Conservation (phyloP, 352 stramenopile species). For the Aphanomyces cochlioides region DNA sequence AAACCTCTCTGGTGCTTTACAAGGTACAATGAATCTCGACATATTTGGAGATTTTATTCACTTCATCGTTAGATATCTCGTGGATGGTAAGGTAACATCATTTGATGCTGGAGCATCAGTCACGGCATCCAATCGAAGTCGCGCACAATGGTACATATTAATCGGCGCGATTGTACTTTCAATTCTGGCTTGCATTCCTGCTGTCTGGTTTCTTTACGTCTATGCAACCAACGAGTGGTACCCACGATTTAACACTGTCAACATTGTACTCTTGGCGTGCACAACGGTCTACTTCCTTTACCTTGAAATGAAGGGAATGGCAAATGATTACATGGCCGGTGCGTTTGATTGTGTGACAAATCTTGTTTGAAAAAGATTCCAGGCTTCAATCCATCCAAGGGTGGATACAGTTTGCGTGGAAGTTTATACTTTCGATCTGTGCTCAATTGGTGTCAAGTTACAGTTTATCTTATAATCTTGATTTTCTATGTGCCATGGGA, state of each 20-base stretch:
- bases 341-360: background rate
- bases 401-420: too few species aligned
- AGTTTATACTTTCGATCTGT: slow-evolving; percentile 8
- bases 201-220: background rate
- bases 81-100: background rate
- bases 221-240: background rate
- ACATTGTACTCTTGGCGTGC: background rate
- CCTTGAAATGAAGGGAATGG: background rate
- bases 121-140: background rate
- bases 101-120: slow-evolving; percentile 1
- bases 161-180: background rate
- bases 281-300: background rate
- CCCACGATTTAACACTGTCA: background rate
- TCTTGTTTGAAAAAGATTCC: too few species aligned
- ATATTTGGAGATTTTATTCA: background rate
- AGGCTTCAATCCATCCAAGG: too few species aligned
- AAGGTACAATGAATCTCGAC: background rate
- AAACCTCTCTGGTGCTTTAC: slow-evolving; percentile 6
- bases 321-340: background rate
- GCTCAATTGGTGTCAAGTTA: slow-evolving; percentile 13
- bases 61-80: slow-evolving; percentile 2
- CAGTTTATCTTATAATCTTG: slow-evolving; percentile 10
- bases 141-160: slow-evolving; percentile 7
- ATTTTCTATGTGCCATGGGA: slow-evolving; percentile 19
- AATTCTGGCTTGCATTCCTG: background rate